These are phyloP conservation scores for Carex sylvatica DNA, from an alignment of 202 grass and related monocot species.

Conservation along the genomic window DNA sequence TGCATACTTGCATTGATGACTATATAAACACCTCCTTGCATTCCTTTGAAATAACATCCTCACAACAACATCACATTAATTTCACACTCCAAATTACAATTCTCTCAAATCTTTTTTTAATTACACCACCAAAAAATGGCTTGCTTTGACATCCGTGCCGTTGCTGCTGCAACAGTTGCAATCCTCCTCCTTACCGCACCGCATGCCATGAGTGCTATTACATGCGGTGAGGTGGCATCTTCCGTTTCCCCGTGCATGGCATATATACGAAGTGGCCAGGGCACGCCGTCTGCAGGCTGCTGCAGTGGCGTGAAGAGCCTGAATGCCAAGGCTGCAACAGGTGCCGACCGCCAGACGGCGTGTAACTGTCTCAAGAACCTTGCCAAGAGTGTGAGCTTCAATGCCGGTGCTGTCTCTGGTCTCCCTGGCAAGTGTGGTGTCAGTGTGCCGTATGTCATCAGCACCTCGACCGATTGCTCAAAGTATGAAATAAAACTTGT, in stretches of 20 bases:
- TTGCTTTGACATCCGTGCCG: background rate
- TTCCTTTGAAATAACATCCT: background rate
- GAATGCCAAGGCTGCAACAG: background rate
- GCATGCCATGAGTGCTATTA: background rate
- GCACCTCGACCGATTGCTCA: slow-evolving; percentile 42
- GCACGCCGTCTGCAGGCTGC: background rate
- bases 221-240: background rate
- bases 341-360: slow-evolving; percentile 32
- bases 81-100: background rate
- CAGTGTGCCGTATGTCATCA: slow-evolving; percentile 33
- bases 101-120: background rate
- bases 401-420: slow-evolving; percentile 17
- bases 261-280: slow-evolving; percentile 10
- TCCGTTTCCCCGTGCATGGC: background rate
- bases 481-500: slow-evolving; percentile 33
- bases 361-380: slow-evolving; percentile 54
- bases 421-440: slow-evolving; percentile 48
- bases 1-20: background rate
- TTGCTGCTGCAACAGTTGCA: background rate
- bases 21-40: slow-evolving; percentile 12
- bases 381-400: background rate
- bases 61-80: background rate
- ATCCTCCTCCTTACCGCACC: slow-evolving; percentile 1
- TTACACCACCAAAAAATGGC: slow-evolving; percentile 12
- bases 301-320: slow-evolving; percentile 14